Percentiles rank a stretch among this genome's conserved stretches.
phyloP scores from a whole-genome alignment of 768 basidiomycete genomes.

The Lentinula sp. region DNA sequence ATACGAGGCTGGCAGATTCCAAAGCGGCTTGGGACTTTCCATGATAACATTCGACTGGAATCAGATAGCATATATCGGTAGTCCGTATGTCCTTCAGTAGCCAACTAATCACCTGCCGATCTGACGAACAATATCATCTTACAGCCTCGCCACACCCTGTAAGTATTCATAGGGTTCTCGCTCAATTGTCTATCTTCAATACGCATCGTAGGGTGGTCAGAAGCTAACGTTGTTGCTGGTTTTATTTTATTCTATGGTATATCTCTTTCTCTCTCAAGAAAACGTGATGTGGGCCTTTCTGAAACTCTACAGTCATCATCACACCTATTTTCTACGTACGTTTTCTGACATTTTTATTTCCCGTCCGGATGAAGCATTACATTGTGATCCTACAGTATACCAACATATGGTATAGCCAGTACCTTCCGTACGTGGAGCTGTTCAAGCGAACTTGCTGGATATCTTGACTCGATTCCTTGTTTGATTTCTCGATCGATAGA shows the following conservation, averaged over 20 bases:
- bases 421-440: conserved; percentile 41
- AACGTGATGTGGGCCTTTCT: neutral
- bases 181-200: neutral
- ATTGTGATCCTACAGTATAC: conserved; percentile 25
- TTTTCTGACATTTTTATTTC: neutral
- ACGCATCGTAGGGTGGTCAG: conserved; percentile 39
- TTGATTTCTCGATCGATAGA: conserved; percentile 14
- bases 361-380: neutral
- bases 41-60: conserved; percentile 55
- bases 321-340: conserved; percentile 43
- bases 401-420: conserved; percentile 55
- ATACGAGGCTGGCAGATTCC: conserved; percentile 26
- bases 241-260: conserved; percentile 43
- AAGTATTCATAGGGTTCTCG: conserved; percentile 11
- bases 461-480: conserved; percentile 9
- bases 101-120: conserved; percentile 2
- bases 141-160: conserved; percentile 44
- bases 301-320: conserved; percentile 33
- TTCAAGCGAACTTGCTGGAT: conserved; percentile 12
- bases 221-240: conserved; percentile 39
- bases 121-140: conserved; percentile 6
- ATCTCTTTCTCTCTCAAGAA: neutral
- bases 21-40: conserved; percentile 46
- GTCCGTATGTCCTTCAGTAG: conserved; percentile 37
- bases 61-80: conserved; percentile 65